These are phyloP conservation scores for Penicillium canescens DNA, from an alignment of 495 filamentous ascomycete species.

Conservation along the genomic window DNA sequence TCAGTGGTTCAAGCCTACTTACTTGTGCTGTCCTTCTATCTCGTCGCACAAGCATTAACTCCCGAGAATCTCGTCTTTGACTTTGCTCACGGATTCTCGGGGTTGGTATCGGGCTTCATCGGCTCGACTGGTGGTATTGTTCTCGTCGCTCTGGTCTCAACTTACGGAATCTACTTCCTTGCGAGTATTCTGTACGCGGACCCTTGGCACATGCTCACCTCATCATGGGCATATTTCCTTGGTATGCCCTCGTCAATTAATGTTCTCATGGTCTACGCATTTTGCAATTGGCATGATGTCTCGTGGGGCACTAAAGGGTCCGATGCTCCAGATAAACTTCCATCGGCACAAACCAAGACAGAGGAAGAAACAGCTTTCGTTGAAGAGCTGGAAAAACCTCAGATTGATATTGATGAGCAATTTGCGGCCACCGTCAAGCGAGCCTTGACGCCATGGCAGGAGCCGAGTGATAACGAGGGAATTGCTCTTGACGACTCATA, in stretches of 20 bases:
- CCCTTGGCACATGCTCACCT: constrained; percentile 99
- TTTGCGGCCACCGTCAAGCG: constrained; percentile 94
- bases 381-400: constrained; percentile 89
- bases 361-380: constrained; percentile 78
- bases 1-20: constrained; percentile 84
- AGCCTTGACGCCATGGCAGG: constrained; percentile 70
- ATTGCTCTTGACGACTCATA: constrained; percentile 92
- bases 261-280: constrained; percentile 95
- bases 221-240: constrained; percentile 69
- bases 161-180: constrained; percentile 93
- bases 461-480: constrained; percentile 66
- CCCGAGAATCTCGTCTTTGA: constrained; percentile 51
- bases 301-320: constrained; percentile 99
- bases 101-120: constrained; percentile 71
- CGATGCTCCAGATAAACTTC: constrained; percentile 89
- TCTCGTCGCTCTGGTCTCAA: constrained; percentile 86
- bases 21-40: constrained; percentile 79
- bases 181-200: constrained; percentile 96
- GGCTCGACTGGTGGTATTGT: constrained; percentile 65
- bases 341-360: constrained; percentile 79
- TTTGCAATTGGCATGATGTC: constrained; percentile 99
- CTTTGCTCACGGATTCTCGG: constrained; percentile 43
- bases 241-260: constrained; percentile 75
- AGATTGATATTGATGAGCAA: constrained; percentile 93
- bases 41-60: constrained; percentile 77